phyloP scores from a whole-genome alignment of 2,329 filamentous ascomycete genomes.

The Colletotrichum falcatum region DNA sequence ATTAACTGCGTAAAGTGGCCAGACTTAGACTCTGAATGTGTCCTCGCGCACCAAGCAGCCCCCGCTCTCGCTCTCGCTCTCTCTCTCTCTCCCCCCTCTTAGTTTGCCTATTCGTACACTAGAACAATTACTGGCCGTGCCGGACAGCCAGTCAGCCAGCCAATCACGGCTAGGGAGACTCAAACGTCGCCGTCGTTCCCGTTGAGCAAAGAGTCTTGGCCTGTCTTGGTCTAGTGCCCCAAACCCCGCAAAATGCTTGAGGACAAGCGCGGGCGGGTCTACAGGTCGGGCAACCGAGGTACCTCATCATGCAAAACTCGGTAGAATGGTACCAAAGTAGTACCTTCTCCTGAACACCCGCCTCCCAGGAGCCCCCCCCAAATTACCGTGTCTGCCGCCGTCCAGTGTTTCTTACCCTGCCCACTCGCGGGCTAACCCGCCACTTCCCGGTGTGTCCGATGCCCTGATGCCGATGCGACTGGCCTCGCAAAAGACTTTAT shows the following conservation, averaged over 20 bases:
- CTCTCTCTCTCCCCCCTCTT: no score
- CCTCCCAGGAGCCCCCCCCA: not conserved
- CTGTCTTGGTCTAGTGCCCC: slow-evolving; percentile 7
- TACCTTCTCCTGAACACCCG: not conserved
- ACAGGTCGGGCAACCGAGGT: not conserved
- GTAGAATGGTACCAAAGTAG: not conserved
- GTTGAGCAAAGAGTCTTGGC: not conserved
- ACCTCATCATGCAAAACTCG: not conserved
- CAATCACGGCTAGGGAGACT: not conserved
- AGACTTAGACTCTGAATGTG: not conserved
- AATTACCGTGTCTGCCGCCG: slow-evolving; percentile 4
- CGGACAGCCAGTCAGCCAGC: not conserved
- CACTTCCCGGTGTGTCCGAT: slow-evolving; percentile 35
- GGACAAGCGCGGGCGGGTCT: not conserved
- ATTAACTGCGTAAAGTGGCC: not conserved
- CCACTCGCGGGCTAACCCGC: slow-evolving; percentile 23
- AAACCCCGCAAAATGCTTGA: slow-evolving; percentile 15
- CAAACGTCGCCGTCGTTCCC: not conserved
- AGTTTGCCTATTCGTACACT: no score
- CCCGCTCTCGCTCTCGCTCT: not conserved
- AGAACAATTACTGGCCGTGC: not conserved
- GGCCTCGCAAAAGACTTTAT: slow-evolving; percentile 20
- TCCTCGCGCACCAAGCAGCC: not conserved
- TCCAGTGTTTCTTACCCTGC: slow-evolving; percentile 11
- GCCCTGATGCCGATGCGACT: slow-evolving; percentile 26